A percentile compares a stretch with the other conserved stretches of the same genome.
phyloP scores from a whole-genome alignment of 768 basidiomycete species.

The Hericium erinaceus region DNA sequence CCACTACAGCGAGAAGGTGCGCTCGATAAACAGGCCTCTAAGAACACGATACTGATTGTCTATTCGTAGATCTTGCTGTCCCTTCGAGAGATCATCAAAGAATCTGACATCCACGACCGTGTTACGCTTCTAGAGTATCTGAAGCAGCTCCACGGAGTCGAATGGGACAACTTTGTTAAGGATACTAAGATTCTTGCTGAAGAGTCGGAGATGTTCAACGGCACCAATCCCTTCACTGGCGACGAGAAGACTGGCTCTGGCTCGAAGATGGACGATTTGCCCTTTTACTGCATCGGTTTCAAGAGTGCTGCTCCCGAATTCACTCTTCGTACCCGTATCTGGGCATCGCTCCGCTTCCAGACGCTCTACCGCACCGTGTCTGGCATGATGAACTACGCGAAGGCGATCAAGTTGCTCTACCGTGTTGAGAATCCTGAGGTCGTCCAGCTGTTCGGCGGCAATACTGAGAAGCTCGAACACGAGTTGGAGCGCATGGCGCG shows the following conservation, averaged over 20 bases:
- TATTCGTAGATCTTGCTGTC: conserved; percentile 74
- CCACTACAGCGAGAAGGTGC: conserved; percentile 95
- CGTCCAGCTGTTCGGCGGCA: conserved; percentile 93
- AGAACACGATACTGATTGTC: not conserved
- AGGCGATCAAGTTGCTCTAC: conserved; percentile 98
- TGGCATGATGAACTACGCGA: conserved; percentile 99
- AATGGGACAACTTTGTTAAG: conserved; percentile 99
- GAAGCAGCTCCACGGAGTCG: conserved; percentile 94
- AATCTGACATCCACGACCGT: conserved; percentile 94
- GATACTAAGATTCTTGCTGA: conserved; percentile 99
- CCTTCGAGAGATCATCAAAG: conserved; percentile 95
- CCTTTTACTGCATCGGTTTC: conserved; percentile 98
- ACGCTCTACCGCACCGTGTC: conserved; percentile 98
- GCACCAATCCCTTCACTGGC: conserved; percentile 58
- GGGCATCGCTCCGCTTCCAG: conserved; percentile 97
- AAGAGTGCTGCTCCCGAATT: conserved; percentile 98
- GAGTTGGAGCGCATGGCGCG: conserved; percentile 97
- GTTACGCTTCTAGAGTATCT: conserved; percentile 97
- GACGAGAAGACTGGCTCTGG: conserved; percentile 64
- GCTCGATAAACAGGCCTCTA: conserved; percentile 6
- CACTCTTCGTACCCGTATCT: conserved; percentile 96
- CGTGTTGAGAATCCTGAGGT: conserved; percentile 99
- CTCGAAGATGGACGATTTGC: conserved; percentile 84
- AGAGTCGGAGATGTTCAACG: conserved; percentile 82
- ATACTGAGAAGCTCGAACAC: conserved; percentile 92